Evolutionary conservation across 2,329 filamentous ascomycete species (phyloP).

Genomic region (Stachybotrys chartarum): DNA sequence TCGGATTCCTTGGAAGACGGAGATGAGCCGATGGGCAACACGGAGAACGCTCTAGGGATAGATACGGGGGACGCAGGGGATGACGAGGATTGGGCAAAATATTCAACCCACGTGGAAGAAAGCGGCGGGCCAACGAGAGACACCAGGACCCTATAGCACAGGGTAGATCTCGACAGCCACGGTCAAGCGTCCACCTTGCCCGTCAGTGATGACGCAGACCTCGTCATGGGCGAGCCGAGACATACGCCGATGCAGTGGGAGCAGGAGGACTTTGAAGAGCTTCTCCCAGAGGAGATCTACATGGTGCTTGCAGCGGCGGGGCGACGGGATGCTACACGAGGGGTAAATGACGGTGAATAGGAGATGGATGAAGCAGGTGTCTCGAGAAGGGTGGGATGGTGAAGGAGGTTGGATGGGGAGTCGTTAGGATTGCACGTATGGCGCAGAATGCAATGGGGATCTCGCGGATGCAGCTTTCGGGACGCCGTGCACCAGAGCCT

Average conservation of each 20-base stretch:
- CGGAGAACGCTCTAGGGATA: background rate
- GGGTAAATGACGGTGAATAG: background rate
- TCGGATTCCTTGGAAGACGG: conserved; percentile 10
- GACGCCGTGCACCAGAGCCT: conserved; percentile 2
- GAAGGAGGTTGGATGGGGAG: background rate
- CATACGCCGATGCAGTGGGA: background rate
- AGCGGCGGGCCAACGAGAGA: background rate
- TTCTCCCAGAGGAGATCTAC: conserved; percentile 18
- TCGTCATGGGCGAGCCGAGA: conserved; percentile 3
- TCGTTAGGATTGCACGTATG: conserved; percentile 4
- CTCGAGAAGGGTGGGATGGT: too few species aligned
- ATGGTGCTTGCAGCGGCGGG: conserved; percentile 12
- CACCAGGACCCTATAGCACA: conserved; percentile 11
- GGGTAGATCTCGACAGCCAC: conserved; percentile 7
- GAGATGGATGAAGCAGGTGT: background rate
- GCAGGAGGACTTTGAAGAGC: conserved; percentile 17
- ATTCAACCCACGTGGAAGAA: too few species aligned
- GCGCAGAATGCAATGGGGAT: conserved; percentile 18
- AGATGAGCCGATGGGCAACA: conserved; percentile 1
- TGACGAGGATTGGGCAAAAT: background rate
- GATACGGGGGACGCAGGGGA: background rate
- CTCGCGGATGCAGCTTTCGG: background rate
- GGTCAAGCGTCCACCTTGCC: conserved; percentile 7
- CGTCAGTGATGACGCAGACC: conserved; percentile 1
- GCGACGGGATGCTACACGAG: conserved; percentile 9